Evolutionary conservation across 441 rosid genomes (phyloP).

Genomic region (Kokia cookei): DNA sequence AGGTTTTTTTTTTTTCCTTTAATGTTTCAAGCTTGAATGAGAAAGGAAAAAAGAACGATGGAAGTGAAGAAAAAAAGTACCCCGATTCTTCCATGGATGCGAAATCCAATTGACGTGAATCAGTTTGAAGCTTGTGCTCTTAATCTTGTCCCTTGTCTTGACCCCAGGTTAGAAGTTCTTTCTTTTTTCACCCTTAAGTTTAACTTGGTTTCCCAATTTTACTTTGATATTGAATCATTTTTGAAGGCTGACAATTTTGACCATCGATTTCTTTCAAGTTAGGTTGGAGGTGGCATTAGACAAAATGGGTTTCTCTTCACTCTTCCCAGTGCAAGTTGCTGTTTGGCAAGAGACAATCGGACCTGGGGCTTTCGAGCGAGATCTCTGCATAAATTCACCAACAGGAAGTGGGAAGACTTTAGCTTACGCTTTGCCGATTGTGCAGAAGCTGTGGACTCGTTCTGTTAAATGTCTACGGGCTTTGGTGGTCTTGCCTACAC

Average conservation of each 20-base stretch:
- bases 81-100: slow-evolving; percentile 92
- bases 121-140: slow-evolving; percentile 45
- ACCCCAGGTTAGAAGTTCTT: slow-evolving; percentile 45
- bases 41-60: slow-evolving; percentile 13
- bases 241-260: background rate
- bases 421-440: slow-evolving; percentile 86
- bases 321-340: slow-evolving; percentile 80
- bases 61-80: slow-evolving; percentile 23
- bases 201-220: background rate
- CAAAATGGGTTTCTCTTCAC: slow-evolving; percentile 55
- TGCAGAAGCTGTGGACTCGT: slow-evolving; percentile 61
- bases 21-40: background rate
- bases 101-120: slow-evolving; percentile 68
- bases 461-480: slow-evolving; percentile 77
- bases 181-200: background rate
- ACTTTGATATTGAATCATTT: background rate
- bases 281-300: slow-evolving; percentile 66
- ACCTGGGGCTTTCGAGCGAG: slow-evolving; percentile 81
- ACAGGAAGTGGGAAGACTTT: slow-evolving; percentile 95
- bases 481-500: slow-evolving; percentile 82
- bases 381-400: slow-evolving; percentile 83
- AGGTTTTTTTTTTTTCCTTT: background rate
- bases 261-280: slow-evolving; percentile 1
- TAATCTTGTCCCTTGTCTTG: slow-evolving; percentile 61
- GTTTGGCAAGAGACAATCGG: slow-evolving; percentile 95